phyloP scores from a whole-genome alignment of 345 rosid genomes.

The Lenwebbia sp. region DNA sequence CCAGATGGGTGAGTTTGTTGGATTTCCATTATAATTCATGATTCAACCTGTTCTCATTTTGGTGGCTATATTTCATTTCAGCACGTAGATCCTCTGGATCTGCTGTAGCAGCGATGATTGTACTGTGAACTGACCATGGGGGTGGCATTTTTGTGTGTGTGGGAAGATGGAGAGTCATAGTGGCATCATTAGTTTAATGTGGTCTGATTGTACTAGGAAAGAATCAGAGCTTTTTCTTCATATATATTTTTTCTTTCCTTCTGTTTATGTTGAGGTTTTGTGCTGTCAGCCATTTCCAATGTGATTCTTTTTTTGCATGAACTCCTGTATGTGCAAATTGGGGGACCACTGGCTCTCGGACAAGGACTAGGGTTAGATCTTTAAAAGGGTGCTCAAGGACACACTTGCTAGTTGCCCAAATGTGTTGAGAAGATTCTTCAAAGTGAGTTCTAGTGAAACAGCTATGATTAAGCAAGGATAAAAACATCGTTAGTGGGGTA shows the following conservation, averaged over 20 bases:
- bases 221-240: background rate
- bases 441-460: background rate
- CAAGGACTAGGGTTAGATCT: background rate
- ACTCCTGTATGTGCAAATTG: background rate
- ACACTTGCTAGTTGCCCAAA: background rate
- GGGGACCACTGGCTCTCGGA: background rate
- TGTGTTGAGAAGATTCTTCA: background rate
- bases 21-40: background rate
- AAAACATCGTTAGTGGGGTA: background rate
- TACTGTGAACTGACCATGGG: background rate
- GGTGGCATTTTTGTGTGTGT: background rate
- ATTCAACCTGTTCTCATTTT: background rate
- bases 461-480: background rate
- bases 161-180: background rate
- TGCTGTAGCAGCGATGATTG: background rate
- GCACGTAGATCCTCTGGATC: background rate
- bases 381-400: background rate
- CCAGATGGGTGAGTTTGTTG: background rate
- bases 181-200: background rate
- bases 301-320: background rate
- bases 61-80: background rate
- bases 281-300: background rate
- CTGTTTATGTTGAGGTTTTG: background rate
- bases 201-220: background rate
- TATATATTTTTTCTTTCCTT: background rate